These are phyloP conservation scores for Fraxinus albicans DNA, from an alignment of 305 asterid species.

Conservation along the genomic window DNA sequence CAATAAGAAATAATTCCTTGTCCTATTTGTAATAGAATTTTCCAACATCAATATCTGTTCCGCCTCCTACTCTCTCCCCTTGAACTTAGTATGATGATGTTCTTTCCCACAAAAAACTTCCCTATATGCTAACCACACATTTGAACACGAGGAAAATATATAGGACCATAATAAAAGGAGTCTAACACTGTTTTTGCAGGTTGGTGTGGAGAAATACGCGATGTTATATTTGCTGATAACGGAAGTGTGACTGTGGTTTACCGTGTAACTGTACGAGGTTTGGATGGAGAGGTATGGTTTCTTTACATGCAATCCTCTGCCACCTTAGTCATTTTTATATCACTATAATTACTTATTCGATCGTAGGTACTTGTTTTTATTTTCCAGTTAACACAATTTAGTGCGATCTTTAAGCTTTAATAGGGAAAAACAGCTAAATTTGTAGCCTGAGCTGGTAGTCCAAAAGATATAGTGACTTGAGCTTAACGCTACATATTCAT, in stretches of 20 bases:
- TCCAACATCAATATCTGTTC: not conserved
- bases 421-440: not conserved
- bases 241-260: constrained; percentile 94
- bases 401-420: not conserved
- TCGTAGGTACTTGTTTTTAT: not conserved
- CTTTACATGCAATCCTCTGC: not conserved
- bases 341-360: not conserved
- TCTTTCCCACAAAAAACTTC: not conserved
- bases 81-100: not conserved
- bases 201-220: constrained; percentile 99
- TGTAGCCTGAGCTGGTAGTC: not conserved
- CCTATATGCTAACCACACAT: not conserved
- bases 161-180: not conserved
- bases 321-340: not conserved
- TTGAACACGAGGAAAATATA: not conserved
- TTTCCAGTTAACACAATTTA: not conserved
- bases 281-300: constrained; percentile 87
- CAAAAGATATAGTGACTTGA: not conserved
- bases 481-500: not conserved
- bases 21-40: not conserved
- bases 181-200: constrained; percentile 43
- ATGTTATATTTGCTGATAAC: constrained; percentile 83
- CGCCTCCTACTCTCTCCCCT: not conserved
- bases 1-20: not conserved
- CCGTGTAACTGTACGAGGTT: constrained; percentile 90